phyloP scores from a whole-genome alignment of 305 asterid species.

The Fraxinus angustifolia region DNA sequence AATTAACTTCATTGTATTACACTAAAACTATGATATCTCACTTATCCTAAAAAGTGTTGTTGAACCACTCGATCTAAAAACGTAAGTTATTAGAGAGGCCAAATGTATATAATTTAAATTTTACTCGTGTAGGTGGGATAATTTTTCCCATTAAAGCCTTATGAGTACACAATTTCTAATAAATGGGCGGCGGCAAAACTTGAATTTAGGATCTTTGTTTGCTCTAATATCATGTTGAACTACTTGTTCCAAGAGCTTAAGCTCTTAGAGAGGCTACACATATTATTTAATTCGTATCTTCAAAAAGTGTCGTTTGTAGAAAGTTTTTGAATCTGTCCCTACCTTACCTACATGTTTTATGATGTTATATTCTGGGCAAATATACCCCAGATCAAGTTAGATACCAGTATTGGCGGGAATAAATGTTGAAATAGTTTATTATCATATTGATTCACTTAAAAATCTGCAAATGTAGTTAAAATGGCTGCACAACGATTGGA shows the following conservation, averaged over 20 bases:
- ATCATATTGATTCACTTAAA: constrained; percentile 23
- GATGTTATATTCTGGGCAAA: constrained; percentile 6
- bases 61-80: not conserved
- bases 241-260: not conserved
- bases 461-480: constrained; percentile 47
- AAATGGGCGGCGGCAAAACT: not conserved
- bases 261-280: not conserved
- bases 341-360: constrained; percentile 3
- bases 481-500: constrained; percentile 70
- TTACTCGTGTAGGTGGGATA: not conserved
- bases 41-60: not conserved
- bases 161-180: not conserved
- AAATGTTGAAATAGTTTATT: not conserved
- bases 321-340: not conserved
- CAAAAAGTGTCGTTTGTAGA: not conserved
- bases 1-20: not conserved
- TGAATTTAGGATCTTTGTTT: not conserved
- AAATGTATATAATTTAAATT: not conserved
- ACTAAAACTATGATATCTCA: not conserved
- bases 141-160: not conserved
- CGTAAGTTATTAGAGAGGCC: not conserved
- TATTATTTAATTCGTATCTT: not conserved
- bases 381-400: constrained; percentile 15
- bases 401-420: constrained; percentile 10
- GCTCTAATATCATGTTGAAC: not conserved